Evolutionary conservation across 2,329 filamentous ascomycete genomes (phyloP).

Genomic region (Zymoseptoria passerinii): DNA sequence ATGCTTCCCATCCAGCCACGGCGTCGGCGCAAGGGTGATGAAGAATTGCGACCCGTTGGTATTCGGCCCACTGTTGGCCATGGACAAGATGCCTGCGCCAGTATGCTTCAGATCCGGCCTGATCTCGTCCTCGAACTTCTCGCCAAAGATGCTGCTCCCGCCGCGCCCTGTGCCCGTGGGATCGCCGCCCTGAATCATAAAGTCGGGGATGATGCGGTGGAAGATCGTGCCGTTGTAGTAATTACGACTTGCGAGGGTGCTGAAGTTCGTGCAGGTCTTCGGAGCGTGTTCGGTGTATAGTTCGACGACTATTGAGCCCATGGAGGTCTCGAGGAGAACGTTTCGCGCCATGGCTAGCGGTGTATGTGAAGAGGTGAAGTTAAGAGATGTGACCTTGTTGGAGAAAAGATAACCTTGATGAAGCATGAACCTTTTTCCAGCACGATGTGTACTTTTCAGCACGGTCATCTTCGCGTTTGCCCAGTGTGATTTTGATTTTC

Average conservation of each 20-base stretch:
- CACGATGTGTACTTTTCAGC: neutral
- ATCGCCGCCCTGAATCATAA: conserved; percentile 85
- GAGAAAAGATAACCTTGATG: neutral
- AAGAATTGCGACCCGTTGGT: conserved; percentile 97
- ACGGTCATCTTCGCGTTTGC: neutral
- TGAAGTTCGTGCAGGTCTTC: conserved; percentile 56
- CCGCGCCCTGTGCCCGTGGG: conserved; percentile 89
- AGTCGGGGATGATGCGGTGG: conserved; percentile 89
- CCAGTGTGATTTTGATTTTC: no score
- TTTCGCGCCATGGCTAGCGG: conserved; percentile 59
- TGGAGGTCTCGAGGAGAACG: conserved; percentile 73
- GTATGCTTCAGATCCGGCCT: conserved; percentile 72
- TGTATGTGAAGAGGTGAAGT: neutral
- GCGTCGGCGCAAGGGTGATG: conserved; percentile 84
- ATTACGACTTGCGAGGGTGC: conserved; percentile 65
- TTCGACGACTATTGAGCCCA: conserved; percentile 80
- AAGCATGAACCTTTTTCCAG: neutral
- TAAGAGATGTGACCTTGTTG: neutral
- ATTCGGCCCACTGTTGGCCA: conserved; percentile 90
- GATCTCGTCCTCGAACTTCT: conserved; percentile 93
- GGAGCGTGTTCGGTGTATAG: conserved; percentile 86
- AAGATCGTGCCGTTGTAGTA: conserved; percentile 85
- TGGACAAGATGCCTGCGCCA: conserved; percentile 74
- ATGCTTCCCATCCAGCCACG: conserved; percentile 95
- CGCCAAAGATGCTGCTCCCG: conserved; percentile 81